These are phyloP conservation scores for Neopestalotiopsis rosae DNA, from an alignment of 2,329 filamentous ascomycete genomes.

Conservation along the genomic window DNA sequence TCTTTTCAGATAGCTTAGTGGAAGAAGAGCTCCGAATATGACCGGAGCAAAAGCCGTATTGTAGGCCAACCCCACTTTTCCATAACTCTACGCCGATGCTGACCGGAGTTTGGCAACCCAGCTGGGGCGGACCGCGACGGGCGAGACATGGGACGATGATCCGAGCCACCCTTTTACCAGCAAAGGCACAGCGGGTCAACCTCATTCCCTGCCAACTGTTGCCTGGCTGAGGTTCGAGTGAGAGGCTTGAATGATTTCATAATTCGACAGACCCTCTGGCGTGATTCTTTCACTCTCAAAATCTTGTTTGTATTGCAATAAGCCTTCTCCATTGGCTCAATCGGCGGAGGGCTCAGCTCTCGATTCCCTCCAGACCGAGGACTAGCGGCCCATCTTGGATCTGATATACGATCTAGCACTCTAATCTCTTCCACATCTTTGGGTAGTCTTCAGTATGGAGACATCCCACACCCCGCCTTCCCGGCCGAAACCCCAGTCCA, in stretches of 20 bases:
- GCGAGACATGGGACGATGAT: neutral
- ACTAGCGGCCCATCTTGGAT: neutral
- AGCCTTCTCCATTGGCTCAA: neutral
- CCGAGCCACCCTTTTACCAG: neutral
- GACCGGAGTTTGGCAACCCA: slow-evolving; percentile 7
- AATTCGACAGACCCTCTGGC: neutral
- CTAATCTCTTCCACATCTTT: neutral
- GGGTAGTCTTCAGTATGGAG: slow-evolving; percentile 9
- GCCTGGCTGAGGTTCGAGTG: neutral
- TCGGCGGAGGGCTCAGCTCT: neutral
- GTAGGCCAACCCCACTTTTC: slow-evolving; percentile 1
- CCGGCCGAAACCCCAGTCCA: slow-evolving; percentile 44
- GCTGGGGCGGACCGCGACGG: neutral
- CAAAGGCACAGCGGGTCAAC: neutral
- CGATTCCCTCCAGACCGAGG: neutral
- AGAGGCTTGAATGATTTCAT: neutral
- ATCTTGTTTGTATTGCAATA: neutral
- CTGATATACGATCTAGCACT: neutral
- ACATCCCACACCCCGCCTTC: slow-evolving; percentile 6
- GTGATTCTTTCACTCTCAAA: neutral
- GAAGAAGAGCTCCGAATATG: neutral
- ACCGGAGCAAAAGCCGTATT: neutral
- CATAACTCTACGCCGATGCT: neutral
- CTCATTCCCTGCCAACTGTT: neutral
- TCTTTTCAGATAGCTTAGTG: neutral